A percentile compares a stretch with the other conserved stretches of the same genome.
phyloP scores from a whole-genome alignment of 169 alveolate species.

The Eimeria falciformis region DNA sequence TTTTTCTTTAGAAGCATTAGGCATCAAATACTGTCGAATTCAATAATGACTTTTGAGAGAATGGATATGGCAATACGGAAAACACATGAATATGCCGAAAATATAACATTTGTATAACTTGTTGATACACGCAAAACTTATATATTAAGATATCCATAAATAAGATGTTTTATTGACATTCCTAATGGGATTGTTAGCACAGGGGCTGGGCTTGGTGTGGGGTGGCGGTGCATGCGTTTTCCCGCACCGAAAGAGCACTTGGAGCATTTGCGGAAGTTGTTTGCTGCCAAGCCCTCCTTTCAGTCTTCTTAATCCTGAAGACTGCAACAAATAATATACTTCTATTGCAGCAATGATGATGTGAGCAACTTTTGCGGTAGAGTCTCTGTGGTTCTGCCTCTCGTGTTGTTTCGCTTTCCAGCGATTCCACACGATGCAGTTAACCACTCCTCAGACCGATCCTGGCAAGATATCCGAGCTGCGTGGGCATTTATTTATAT shows the following conservation, averaged over 20 bases:
- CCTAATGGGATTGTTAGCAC: not conserved
- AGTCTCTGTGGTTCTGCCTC: slow-evolving; percentile 31
- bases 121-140: too few species aligned
- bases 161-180: not conserved
- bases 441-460: slow-evolving; percentile 52
- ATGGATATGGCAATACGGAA: too few species aligned
- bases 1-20: too few species aligned
- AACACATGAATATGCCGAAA: too few species aligned
- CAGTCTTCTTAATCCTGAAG: slow-evolving; percentile 75
- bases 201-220: slow-evolving; percentile 33
- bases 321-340: slow-evolving; percentile 73
- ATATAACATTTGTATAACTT: too few species aligned
- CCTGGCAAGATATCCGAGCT: slow-evolving; percentile 68
- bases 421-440: slow-evolving; percentile 46
- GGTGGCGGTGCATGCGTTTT: slow-evolving; percentile 37
- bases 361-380: slow-evolving; percentile 29
- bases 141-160: too few species aligned
- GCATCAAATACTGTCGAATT: too few species aligned
- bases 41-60: too few species aligned
- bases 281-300: not conserved
- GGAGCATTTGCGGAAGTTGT: not conserved
- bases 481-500: not conserved
- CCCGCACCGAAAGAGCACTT: slow-evolving; percentile 48
- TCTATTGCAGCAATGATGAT: slow-evolving; percentile 71
- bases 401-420: slow-evolving; percentile 8